Conservation (phyloP, 441 rosid species). For the Rhodomyrtus psidioides region DNA sequence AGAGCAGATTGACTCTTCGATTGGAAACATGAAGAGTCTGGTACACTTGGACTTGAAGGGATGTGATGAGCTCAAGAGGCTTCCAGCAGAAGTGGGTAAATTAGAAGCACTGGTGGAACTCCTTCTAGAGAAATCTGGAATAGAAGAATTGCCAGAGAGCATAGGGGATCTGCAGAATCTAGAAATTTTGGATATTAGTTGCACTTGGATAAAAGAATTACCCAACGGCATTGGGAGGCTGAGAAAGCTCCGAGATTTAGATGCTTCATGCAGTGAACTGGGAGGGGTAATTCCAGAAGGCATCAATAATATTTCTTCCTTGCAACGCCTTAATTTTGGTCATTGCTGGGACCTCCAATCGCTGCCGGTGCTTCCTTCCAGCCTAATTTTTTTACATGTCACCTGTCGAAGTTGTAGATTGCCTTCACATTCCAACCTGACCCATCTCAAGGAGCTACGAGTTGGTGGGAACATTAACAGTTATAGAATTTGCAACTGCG, state of each 20-base stretch:
- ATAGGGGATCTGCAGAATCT: not conserved
- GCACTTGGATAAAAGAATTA: no score
- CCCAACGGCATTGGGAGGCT: not conserved
- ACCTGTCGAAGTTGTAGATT: not conserved
- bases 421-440: not conserved
- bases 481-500: rapidly evolving
- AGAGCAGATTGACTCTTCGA: not conserved
- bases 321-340: rapidly evolving
- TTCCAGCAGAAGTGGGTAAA: not conserved
- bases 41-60: not conserved
- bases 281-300: not conserved
- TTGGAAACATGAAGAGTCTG: not conserved
- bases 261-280: rapidly evolving
- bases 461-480: no score
- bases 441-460: not conserved
- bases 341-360: rapidly evolving
- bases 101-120: not conserved
- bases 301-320: not conserved
- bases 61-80: rapidly evolving
- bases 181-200: not conserved
- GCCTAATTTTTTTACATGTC: not conserved
- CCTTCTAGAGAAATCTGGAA: no score
- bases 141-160: not conserved
- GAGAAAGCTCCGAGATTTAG: not conserved
- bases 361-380: not conserved